phyloP scores from a whole-genome alignment of 106 monocot species.

The Dioscorea dumetorum region DNA sequence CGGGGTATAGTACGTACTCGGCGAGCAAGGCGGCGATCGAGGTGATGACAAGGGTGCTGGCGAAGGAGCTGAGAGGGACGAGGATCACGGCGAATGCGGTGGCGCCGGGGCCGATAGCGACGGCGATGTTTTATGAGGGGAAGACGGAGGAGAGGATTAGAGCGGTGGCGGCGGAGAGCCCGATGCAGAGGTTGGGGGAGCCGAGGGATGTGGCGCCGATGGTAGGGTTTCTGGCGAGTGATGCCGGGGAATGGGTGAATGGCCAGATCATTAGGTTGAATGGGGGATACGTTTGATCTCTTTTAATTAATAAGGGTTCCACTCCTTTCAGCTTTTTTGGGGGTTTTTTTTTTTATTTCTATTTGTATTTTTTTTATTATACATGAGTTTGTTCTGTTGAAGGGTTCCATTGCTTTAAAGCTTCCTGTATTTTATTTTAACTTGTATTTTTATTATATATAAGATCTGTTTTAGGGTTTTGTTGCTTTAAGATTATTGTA shows the following conservation, averaged over 20 bases:
- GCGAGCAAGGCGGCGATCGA: constrained; percentile 37
- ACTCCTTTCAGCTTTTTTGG: too few relatives aligned
- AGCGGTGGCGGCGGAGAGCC: constrained; percentile 4
- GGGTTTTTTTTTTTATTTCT: too few relatives aligned
- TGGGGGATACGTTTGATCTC: constrained; percentile 25
- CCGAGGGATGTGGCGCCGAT: constrained; percentile 36
- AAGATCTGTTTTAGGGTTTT: too few relatives aligned
- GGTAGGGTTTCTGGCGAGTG: constrained; percentile 35
- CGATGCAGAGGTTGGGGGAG: constrained; percentile 23
- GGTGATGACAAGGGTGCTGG: constrained; percentile 36
- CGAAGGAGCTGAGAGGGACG: constrained; percentile 36
- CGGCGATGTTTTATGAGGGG: constrained; percentile 30
- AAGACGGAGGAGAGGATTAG: constrained; percentile 16
- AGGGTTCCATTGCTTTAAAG: too few relatives aligned
- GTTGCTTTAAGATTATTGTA: too few relatives aligned
- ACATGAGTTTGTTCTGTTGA: too few relatives aligned
- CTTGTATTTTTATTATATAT: too few relatives aligned
- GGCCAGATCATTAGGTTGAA: constrained; percentile 38
- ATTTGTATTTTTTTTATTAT: too few relatives aligned
- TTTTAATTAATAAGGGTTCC: too few relatives aligned
- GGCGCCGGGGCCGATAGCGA: constrained; percentile 32
- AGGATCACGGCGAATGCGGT: constrained; percentile 37
- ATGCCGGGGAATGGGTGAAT: constrained; percentile 38
- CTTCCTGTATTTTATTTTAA: too few relatives aligned
- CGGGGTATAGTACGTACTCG: constrained; percentile 22